These are phyloP conservation scores for Citrullus colocynthis DNA, from an alignment of 306 rosid genomes.

Conservation along the genomic window DNA sequence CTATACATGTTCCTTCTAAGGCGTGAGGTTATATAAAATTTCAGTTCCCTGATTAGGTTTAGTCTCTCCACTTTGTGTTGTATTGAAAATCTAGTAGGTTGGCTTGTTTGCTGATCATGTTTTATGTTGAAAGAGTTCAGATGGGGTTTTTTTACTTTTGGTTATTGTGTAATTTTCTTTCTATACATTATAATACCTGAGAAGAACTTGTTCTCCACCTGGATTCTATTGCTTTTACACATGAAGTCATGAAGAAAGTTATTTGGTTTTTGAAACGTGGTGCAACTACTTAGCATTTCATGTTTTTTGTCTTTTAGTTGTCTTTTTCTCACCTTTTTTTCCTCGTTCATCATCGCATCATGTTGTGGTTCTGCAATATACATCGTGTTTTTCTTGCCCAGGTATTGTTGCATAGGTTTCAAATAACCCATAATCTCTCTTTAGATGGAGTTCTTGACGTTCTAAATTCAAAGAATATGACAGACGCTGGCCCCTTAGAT, in stretches of 20 bases:
- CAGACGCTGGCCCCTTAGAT: constrained; percentile 82
- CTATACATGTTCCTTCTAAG: background rate
- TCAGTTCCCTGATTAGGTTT: background rate
- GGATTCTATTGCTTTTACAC: background rate
- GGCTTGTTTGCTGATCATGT: background rate
- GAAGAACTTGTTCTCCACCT: background rate
- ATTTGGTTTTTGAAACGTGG: background rate
- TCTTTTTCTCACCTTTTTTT: background rate
- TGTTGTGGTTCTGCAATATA: background rate
- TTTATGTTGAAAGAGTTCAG: background rate
- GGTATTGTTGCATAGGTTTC: constrained; percentile 72
- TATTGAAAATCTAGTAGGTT: background rate
- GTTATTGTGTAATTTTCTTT: background rate
- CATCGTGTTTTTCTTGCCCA: constrained; percentile 24
- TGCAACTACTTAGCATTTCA: background rate
- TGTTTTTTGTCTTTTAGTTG: background rate
- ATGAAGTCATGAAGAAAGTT: background rate
- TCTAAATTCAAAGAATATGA: constrained; percentile 91
- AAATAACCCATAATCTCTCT: constrained; percentile 84
- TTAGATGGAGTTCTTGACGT: constrained; percentile 89
- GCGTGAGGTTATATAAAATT: background rate
- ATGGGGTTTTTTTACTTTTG: background rate
- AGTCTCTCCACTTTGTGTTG: background rate
- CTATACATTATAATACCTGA: background rate
- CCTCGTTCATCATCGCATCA: background rate